Percentiles rank a stretch among this genome's conserved stretches.
Evolutionary conservation across 1,284 basidiomycete genomes (phyloP).

Genomic region (Sporisorium exsertum): DNA sequence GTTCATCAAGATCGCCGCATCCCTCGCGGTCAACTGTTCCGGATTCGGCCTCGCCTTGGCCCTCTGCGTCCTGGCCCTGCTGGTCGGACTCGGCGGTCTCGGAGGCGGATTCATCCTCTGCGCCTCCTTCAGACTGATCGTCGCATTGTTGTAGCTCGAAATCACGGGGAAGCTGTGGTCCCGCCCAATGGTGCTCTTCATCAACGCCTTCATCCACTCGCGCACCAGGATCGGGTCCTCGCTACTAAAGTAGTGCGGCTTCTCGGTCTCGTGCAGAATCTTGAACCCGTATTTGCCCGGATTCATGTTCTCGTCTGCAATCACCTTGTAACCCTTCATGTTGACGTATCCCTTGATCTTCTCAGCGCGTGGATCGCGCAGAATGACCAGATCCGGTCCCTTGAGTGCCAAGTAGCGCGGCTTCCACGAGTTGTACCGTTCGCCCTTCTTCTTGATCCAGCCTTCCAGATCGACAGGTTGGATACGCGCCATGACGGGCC

Average conservation of each 20-base stretch:
- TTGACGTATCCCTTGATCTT: slow-evolving; percentile 95
- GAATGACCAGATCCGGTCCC: slow-evolving; percentile 74
- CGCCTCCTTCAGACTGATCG: slow-evolving; percentile 91
- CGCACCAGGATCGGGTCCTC: slow-evolving; percentile 85
- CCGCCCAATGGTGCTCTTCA: slow-evolving; percentile 96
- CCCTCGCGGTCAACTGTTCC: slow-evolving; percentile 81
- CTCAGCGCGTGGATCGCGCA: slow-evolving; percentile 62
- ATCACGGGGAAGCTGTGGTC: slow-evolving; percentile 78
- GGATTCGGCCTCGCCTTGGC: slow-evolving; percentile 88
- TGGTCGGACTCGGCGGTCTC: slow-evolving; percentile 89
- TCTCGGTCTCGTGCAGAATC: slow-evolving; percentile 88
- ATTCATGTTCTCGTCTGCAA: slow-evolving; percentile 90
- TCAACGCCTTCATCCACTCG: slow-evolving; percentile 99
- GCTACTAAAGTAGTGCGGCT: slow-evolving; percentile 89
- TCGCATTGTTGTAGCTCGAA: slow-evolving; percentile 96
- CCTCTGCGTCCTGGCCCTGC: slow-evolving; percentile 88
- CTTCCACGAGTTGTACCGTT: slow-evolving; percentile 94
- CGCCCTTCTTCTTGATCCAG: slow-evolving; percentile 96
- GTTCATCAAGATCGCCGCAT: slow-evolving; percentile 70
- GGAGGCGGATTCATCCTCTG: slow-evolving; percentile 96
- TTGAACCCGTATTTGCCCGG: slow-evolving; percentile 95
- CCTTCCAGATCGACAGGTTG: slow-evolving; percentile 71
- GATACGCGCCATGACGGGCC: slow-evolving; percentile 63
- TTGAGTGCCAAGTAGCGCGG: slow-evolving; percentile 92
- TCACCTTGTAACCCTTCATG: slow-evolving; percentile 90